phyloP scores from a whole-genome alignment of 1,284 basidiomycete genomes.

The Moesziomyces sp. region DNA sequence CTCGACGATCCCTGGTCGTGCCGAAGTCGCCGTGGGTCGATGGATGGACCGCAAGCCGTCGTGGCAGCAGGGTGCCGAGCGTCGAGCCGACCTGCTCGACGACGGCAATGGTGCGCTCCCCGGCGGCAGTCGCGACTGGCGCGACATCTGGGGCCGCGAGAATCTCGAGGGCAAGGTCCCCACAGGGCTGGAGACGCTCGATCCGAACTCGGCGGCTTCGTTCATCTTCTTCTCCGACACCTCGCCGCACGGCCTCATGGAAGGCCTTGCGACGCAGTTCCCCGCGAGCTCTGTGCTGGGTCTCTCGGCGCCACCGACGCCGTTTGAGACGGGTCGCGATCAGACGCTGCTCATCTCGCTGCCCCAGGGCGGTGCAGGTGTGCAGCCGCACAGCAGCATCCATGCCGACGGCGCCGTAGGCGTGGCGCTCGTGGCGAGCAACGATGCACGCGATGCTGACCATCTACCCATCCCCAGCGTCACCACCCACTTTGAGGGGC shows the following conservation, averaged over 20 bases:
- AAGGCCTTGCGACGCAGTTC: slow-evolving; percentile 71
- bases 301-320: slow-evolving; percentile 80
- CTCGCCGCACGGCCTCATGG: slow-evolving; percentile 75
- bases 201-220: slow-evolving; percentile 68
- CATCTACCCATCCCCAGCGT: slow-evolving; percentile 53
- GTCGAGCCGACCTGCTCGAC: slow-evolving; percentile 47
- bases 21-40: slow-evolving; percentile 54
- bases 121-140: slow-evolving; percentile 47
- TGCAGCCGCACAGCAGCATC: slow-evolving; percentile 70
- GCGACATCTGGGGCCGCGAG: slow-evolving; percentile 58
- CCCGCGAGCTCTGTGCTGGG: slow-evolving; percentile 75
- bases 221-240: slow-evolving; percentile 76
- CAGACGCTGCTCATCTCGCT: slow-evolving; percentile 77
- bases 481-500: slow-evolving; percentile 72
- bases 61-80: slow-evolving; percentile 48
- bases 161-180: slow-evolving; percentile 55
- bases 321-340: slow-evolving; percentile 83
- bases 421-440: slow-evolving; percentile 71
- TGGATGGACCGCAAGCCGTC: slow-evolving; percentile 54
- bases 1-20: slow-evolving; percentile 49
- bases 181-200: slow-evolving; percentile 21
- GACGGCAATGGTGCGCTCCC: slow-evolving; percentile 29
- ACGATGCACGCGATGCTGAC: slow-evolving; percentile 20
- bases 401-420: slow-evolving; percentile 78
- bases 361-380: slow-evolving; percentile 16